Conservation (phyloP, 1,139 yeast genomes). For the Hansenula lynferdii region DNA sequence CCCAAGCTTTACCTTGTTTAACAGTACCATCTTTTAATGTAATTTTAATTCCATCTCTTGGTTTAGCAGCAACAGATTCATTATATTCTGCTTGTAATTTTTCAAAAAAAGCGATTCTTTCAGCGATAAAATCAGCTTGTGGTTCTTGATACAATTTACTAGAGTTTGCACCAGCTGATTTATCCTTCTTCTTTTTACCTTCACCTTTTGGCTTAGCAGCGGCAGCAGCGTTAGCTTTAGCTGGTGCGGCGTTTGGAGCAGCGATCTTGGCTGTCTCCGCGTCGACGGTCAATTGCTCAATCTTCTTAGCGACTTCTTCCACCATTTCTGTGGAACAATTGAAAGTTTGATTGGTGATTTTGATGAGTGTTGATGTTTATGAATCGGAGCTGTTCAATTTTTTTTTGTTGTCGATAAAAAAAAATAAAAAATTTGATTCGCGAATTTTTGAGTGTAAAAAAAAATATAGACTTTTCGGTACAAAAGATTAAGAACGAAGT, state of each 20-base stretch:
- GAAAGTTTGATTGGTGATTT: no score
- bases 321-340: no score
- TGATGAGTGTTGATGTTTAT: no score
- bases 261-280: constrained; percentile 3
- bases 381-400: no score
- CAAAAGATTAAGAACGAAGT: no score
- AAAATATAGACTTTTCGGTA: no score
- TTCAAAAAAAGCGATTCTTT: constrained; percentile 76
- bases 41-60: constrained; percentile 62
- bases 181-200: constrained; percentile 24
- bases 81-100: constrained; percentile 76
- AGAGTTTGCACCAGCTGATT: constrained; percentile 24
- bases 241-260: constrained; percentile 5
- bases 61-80: constrained; percentile 59
- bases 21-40: constrained; percentile 84
- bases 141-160: constrained; percentile 55
- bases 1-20: constrained; percentile 79
- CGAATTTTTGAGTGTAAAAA: no score
- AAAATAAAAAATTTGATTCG: no score
- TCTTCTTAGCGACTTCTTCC: constrained; percentile 45
- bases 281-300: constrained; percentile 37
- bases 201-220: constrained; percentile 14
- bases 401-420: no score
- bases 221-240: no score
- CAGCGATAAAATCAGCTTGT: constrained; percentile 75